A percentile compares a stretch with the other conserved stretches of the same genome.
phyloP scores from a whole-genome alignment of 192 early-diverging fungal genomes.

The Backusella australiensis region DNA sequence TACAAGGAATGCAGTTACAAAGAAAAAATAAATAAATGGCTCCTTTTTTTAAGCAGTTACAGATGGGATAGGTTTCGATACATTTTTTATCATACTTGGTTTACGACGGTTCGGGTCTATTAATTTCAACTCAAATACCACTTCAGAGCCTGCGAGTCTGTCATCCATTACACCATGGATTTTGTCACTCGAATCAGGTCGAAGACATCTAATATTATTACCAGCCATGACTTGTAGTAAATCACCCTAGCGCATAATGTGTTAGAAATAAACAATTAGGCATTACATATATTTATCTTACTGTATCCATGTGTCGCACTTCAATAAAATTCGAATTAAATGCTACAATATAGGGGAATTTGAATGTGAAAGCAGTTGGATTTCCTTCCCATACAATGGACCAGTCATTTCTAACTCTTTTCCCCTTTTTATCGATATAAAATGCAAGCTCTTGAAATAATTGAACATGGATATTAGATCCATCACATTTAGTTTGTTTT shows the following conservation, averaged over 20 bases:
- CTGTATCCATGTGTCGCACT: constrained; percentile 80
- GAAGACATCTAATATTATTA: constrained; percentile 25
- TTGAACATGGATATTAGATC: neutral
- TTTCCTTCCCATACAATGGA: constrained; percentile 86
- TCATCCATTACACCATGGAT: constrained; percentile 31
- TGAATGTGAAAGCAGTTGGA: constrained; percentile 80
- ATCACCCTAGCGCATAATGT: constrained; percentile 9
- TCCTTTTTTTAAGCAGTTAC: neutral
- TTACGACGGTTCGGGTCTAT: constrained; percentile 9
- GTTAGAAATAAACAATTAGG: neutral
- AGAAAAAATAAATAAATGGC: neutral
- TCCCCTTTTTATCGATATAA: constrained; percentile 87
- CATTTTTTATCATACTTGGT: constrained; percentile 9
- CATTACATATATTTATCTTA: constrained; percentile 24
- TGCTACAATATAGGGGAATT: constrained; percentile 85
- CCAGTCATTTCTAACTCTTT: constrained; percentile 70
- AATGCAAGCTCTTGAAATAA: constrained; percentile 78
- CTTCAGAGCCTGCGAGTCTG: constrained; percentile 11
- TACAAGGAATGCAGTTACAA: constrained; percentile 2
- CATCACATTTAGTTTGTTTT: neutral
- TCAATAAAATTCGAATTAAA: constrained; percentile 92
- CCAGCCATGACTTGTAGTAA: constrained; percentile 30
- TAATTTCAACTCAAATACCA: constrained; percentile 26
- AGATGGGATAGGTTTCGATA: neutral
- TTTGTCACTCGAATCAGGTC: constrained; percentile 23